Evolutionary conservation across 2,329 filamentous ascomycete genomes (phyloP).

Genomic region (Alternaria incomplexa): DNA sequence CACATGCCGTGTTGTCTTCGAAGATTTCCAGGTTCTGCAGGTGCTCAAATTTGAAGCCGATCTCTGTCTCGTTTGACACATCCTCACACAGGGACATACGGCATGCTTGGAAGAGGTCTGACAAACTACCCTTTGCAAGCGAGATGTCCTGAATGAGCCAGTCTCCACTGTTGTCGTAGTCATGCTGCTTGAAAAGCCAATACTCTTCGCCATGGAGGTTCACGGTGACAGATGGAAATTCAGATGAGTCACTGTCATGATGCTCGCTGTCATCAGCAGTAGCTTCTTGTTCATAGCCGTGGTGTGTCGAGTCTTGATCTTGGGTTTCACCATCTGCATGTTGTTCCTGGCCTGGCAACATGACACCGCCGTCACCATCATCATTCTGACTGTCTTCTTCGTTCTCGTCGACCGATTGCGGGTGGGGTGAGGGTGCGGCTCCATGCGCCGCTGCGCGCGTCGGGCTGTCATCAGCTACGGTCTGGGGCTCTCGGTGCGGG

Average conservation of each 20-base stretch:
- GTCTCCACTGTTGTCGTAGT: constrained; percentile 37
- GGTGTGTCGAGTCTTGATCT: constrained; percentile 9
- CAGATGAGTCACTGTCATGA: constrained; percentile 14
- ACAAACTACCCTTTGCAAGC: constrained; percentile 46
- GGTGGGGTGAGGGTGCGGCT: neutral
- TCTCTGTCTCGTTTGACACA: constrained; percentile 60
- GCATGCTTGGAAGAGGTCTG: constrained; percentile 63
- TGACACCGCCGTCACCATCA: constrained; percentile 20
- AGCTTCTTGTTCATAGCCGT: constrained; percentile 19
- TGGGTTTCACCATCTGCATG: constrained; percentile 7
- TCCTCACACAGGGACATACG: constrained; percentile 61
- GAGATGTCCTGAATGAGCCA: constrained; percentile 37
- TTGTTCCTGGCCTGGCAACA: constrained; percentile 15
- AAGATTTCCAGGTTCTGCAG: constrained; percentile 49
- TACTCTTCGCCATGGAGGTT: constrained; percentile 38
- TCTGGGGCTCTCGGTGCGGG: neutral
- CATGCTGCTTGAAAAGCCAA: constrained; percentile 41
- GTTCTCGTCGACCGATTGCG: neutral
- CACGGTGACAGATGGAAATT: constrained; percentile 32
- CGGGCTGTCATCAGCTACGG: neutral
- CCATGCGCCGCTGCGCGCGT: constrained; percentile 1
- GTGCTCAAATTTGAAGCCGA: constrained; percentile 50
- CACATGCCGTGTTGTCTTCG: constrained; percentile 40
- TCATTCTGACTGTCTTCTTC: constrained; percentile 12
- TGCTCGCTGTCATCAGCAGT: constrained; percentile 5